Base-by-base conservation (phyloP, 192 early-diverging fungal species). In the Podochytrium sp. region DNA sequence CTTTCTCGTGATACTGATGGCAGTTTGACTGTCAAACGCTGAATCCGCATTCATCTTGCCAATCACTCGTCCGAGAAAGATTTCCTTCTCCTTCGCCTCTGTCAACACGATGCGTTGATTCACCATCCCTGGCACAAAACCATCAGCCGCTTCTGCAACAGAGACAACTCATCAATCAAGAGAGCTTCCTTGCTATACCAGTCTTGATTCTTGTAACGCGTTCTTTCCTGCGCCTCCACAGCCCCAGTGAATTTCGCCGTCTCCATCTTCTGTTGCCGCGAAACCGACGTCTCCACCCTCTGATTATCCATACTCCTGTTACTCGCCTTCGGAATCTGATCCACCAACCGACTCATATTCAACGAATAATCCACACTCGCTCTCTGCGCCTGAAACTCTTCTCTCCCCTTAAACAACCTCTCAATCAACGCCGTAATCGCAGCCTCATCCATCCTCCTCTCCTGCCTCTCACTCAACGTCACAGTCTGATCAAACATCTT, bases 171-270 rank as follows among this genome's bases (percentile, higher is more conserved):
- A 25, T 41, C 61, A 4, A 80, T 49, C 39, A 81, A 63, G 18
- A 55, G 65, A 25, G 71, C 63, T 57, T 81, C 80, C 32, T 64
- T 61, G 29, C 63, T 76, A 2, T 68, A 49, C 40, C 51, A 76
- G 53, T 81, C 80, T 71, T 81, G 80, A 71, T 78, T 78, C 35
- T 65, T 71, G 41, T 63, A 81, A 3, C 80, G 73, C 18, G 59
- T 62, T 43, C 69, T 75, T 6, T 41, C 73, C 70, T 81, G 80
- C 27, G 55, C 41, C 55, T 78, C 77, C 27, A 78, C 25, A 33
- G 72, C 39, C 7, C 56, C 64, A 10, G 53, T 49, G 33, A 81
- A 40, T 30, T 71, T 63, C 12, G 74, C 80, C 18, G 65, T n/a
- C 35, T 81, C 80, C 60, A 81, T 73, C 41, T 68, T 52, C 33